Evolutionary conservation across 2,329 filamentous ascomycete species (phyloP), one percentile per base, ranked within the genome.

Genomic region (Zymoseptoria pseudotritici): DNA sequence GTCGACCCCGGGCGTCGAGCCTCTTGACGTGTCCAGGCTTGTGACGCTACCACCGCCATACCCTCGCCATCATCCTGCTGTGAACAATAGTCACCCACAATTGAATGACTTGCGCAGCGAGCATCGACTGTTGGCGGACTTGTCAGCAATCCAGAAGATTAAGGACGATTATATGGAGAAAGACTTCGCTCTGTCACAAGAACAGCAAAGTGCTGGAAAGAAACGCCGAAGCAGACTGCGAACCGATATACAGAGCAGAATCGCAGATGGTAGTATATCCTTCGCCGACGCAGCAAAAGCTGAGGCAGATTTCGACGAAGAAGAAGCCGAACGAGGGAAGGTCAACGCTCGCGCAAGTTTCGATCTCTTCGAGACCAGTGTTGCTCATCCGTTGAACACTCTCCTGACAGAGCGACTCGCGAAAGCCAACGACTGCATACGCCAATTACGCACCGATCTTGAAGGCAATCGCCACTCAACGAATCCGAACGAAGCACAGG

Each of bases 31-130:
- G 24, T 97, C 94, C 3, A 84, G 94, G 26, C 83, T 99, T 1
- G 89, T 99, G 4, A 97, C 94, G 0, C 80, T 99, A 29, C 94
- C 94, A 8, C 94, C 94, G 1, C 90, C 94, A 1, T 97, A 96
- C 72, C 94, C 94, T 1, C 87, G 93, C 7, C 93, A 97, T 70
- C 89, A 97, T 68, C 94, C 94, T 8, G 94, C 94, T 0, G 90
- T 97, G 17, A 97, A 96, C 73, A 99, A 97, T 70, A 95, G 85
- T 67, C 94, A 99, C 70, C 94, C 94, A 0, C 88, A 95, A 65
- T 82, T 99, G n/a, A 83, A 87, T 0, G 82, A 85, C 1, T 92
- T 90, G 53, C 86, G 94, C 55, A 85, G 81, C 2, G 82, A 86
- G 0, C 88, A 97, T 20, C 85, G 86, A 56, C 86, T 94, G 66